Conservation (phyloP, 768 basidiomycete species). For the Heimioporus sp. region DNA sequence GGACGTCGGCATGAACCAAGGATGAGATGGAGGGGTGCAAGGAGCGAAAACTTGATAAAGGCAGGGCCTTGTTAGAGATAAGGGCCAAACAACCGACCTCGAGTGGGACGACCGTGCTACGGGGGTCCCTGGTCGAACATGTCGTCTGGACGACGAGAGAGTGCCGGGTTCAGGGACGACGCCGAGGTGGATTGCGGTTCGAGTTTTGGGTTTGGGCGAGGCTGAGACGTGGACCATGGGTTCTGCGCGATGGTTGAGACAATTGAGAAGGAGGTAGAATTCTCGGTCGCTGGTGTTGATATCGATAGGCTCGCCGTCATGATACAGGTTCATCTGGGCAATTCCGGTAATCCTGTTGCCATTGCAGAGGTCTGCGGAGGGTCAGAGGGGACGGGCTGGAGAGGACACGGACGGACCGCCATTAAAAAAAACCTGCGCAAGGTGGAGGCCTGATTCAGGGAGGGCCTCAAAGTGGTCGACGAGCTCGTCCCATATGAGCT, state of each 20-base stretch:
- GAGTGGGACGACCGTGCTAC: constrained; percentile 24
- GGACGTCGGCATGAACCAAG: neutral
- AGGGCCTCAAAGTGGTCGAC: constrained; percentile 49
- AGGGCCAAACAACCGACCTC: too few species aligned
- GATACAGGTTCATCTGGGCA: too few species aligned
- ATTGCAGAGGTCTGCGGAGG: constrained; percentile 67
- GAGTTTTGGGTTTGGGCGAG: neutral
- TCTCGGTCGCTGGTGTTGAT: constrained; percentile 55
- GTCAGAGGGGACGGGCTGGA: neutral
- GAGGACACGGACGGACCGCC: constrained; percentile 53
- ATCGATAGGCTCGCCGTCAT: constrained; percentile 70
- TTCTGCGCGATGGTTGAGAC: constrained; percentile 46
- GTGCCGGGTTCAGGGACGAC: constrained; percentile 41
- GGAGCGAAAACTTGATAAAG: constrained; percentile 85
- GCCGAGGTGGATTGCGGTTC: too few species aligned
- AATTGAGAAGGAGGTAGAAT: constrained; percentile 53
- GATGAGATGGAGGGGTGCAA: constrained; percentile 29
- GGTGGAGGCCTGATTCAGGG: constrained; percentile 40
- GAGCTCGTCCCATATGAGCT: constrained; percentile 78
- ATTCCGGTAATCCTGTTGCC: too few species aligned
- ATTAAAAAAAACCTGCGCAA: constrained; percentile 82
- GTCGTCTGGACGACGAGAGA: constrained; percentile 14
- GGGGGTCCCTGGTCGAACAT: constrained; percentile 19
- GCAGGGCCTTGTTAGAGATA: constrained; percentile 46
- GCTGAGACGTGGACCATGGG: constrained; percentile 8